A percentile compares a stretch with the other conserved stretches of the same genome.
phyloP scores from a whole-genome alignment of 257 asterid species.

The Capsicum baccatum region DNA sequence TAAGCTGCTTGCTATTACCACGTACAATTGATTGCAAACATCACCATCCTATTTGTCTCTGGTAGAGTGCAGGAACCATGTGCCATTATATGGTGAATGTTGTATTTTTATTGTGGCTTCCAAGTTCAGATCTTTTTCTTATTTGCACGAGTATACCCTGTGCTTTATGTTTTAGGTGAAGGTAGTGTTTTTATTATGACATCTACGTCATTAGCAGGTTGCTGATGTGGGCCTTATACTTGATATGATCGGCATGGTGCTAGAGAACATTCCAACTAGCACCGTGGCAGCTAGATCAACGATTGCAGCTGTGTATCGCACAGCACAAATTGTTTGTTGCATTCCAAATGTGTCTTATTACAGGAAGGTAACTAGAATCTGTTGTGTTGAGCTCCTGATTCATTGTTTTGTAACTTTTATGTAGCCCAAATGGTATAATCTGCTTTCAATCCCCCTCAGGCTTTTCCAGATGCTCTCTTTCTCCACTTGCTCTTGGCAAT shows the following conservation, averaged over 20 bases:
- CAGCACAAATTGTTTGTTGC: slow-evolving; percentile 50
- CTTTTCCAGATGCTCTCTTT: slow-evolving; percentile 57
- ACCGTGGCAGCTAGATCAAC: slow-evolving; percentile 45
- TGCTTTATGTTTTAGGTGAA: slow-evolving; percentile 5
- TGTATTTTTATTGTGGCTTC: neutral
- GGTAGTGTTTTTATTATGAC: slow-evolving; percentile 19
- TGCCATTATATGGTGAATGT: neutral
- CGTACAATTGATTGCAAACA: slow-evolving; percentile 23
- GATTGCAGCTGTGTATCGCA: slow-evolving; percentile 49
- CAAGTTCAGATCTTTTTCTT: slow-evolving; percentile 18
- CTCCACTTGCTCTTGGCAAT: slow-evolving; percentile 59
- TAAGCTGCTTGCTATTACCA: slow-evolving; percentile 22
- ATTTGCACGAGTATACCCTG: slow-evolving; percentile 9
- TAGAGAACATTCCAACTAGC: slow-evolving; percentile 49
- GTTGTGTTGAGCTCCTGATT: slow-evolving; percentile 3
- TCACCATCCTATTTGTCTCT: slow-evolving; percentile 18
- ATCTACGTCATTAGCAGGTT: slow-evolving; percentile 40
- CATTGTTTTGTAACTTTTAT: slow-evolving; percentile 12
- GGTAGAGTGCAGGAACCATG: slow-evolving; percentile 5
- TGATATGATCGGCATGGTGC: slow-evolving; percentile 57
- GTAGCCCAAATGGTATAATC: slow-evolving; percentile 6
- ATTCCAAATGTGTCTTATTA: slow-evolving; percentile 50
- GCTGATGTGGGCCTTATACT: slow-evolving; percentile 59
- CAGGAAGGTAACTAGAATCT: slow-evolving; percentile 42
- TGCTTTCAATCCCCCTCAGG: slow-evolving; percentile 39